Evolutionary conservation across 352 stramenopile genomes (phyloP), one percentile per base, ranked within the genome.

Genomic region (Phytopythium helicoides): DNA sequence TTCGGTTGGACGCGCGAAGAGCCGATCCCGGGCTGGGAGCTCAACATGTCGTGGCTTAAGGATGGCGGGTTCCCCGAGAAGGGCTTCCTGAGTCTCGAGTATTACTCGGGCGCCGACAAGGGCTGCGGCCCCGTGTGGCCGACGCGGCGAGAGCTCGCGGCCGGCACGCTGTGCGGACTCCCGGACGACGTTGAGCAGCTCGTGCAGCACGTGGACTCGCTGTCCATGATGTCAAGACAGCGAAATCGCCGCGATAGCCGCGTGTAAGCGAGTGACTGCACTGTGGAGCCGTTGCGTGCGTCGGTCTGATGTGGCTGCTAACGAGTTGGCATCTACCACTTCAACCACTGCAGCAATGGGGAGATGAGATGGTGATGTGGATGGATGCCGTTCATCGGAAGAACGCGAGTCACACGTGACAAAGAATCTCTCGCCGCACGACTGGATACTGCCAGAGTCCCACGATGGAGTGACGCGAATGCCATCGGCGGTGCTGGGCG

Each of bases 1-100:
- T 92, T 90, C 56, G 79, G 79, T 12, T 90, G 79, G 82, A 86
- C 71, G 28, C 75, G 79, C 22, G 76, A 83, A n/a, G 80, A 92
- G 59, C 70, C 79, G 31, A 85, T 92, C 22, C 82, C 82, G 0
- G 82, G 82, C 18, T 92, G 82, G 82, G 76, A 90, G 52, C 78
- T 92, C 52, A 90, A 90, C 38, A 61, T 84, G 44, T 87, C 76
- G 47, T 92, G 82, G 82, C 68, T 89, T 38, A 88, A 87, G 55
- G 82, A 92, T 54, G 75, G 80, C 21, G 78, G 76, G 1, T 89
- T 90, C 49, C 77, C 80, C 4, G 77, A 92, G 39, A 90, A 89
- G 69, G 82, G 82, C 10, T 86, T 74, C 53, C 50, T 92, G 33
- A 81, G 64, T 28, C 67, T 92, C 31, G 73, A 87, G 52, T 92